These are phyloP conservation scores for Botrytis byssoidea DNA, from an alignment of 2,329 filamentous ascomycete genomes.

Conservation along the genomic window DNA sequence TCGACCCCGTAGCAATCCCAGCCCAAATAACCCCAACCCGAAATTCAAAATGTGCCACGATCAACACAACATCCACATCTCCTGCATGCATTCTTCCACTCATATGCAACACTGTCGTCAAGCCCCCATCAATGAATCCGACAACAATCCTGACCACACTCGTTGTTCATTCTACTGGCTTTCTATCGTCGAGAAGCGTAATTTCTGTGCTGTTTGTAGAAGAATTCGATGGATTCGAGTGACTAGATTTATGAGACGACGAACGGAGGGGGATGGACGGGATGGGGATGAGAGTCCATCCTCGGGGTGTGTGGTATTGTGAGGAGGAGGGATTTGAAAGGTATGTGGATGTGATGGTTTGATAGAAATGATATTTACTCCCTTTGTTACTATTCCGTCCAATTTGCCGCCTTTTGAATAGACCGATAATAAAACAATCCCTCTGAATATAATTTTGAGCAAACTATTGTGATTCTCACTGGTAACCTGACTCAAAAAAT, in stretches of 20 bases:
- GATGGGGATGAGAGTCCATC: not conserved
- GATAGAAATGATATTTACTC: not conserved
- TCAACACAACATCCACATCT: not conserved
- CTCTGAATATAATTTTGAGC: too few species aligned
- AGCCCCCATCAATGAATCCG: not conserved
- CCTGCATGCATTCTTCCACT: not conserved
- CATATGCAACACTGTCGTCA: not conserved
- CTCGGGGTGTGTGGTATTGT: not conserved
- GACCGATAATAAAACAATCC: not conserved
- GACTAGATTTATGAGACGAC: not conserved
- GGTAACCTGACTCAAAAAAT: not conserved
- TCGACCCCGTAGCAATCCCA: not conserved
- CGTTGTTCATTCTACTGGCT: not conserved
- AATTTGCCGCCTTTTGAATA: not conserved
- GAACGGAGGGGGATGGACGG: not conserved
- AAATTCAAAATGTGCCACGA: not conserved
- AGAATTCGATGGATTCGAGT: not conserved
- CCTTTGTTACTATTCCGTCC: fast-evolving
- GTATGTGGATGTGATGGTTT: not conserved
- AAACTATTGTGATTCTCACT: not conserved
- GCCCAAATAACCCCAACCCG: too few species aligned
- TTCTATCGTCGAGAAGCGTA: not conserved
- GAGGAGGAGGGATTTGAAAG: not conserved
- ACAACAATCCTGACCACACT: not conserved
- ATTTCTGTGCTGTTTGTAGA: not conserved